These are phyloP conservation scores for Tricholoma hemisulphureum DNA, from an alignment of 768 basidiomycete genomes.

Conservation along the genomic window DNA sequence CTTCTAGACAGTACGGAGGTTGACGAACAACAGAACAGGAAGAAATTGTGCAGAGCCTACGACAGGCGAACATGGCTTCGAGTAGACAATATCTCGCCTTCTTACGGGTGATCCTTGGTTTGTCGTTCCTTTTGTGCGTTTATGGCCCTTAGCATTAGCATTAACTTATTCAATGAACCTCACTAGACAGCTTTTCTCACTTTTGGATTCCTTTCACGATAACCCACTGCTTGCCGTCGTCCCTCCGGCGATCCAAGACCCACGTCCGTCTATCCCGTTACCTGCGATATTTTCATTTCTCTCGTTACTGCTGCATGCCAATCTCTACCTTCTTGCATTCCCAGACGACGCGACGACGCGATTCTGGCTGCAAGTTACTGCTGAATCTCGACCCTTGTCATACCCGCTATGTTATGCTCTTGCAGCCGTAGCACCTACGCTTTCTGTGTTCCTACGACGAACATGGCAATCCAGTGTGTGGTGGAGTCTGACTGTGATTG, in stretches of 20 bases:
- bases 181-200: constrained; percentile 48
- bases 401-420: constrained; percentile 30
- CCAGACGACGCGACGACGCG: constrained; percentile 33
- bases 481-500: constrained; percentile 46
- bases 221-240: constrained; percentile 51
- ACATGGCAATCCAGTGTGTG: constrained; percentile 55
- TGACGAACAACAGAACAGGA: constrained; percentile 52
- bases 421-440: constrained; percentile 47
- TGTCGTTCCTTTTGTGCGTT: constrained; percentile 49
- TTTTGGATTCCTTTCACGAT: constrained; percentile 23
- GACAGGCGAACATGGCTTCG: constrained; percentile 40
- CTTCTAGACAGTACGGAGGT: neutral
- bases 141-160: neutral
- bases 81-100: constrained; percentile 41
- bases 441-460: constrained; percentile 46
- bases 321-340: constrained; percentile 45
- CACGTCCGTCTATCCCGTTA: constrained; percentile 39
- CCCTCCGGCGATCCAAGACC: constrained; percentile 24
- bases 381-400: constrained; percentile 28
- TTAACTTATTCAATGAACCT: neutral
- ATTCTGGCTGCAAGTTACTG: constrained; percentile 24
- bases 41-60: constrained; percentile 50
- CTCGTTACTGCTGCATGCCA: constrained; percentile 50
- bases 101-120: constrained; percentile 40
- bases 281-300: constrained; percentile 46